A percentile compares a stretch with the other conserved stretches of the same genome.
Evolutionary conservation across 805 yeast genomes (phyloP).

Genomic region (Metschnikowia cubensis): DNA sequence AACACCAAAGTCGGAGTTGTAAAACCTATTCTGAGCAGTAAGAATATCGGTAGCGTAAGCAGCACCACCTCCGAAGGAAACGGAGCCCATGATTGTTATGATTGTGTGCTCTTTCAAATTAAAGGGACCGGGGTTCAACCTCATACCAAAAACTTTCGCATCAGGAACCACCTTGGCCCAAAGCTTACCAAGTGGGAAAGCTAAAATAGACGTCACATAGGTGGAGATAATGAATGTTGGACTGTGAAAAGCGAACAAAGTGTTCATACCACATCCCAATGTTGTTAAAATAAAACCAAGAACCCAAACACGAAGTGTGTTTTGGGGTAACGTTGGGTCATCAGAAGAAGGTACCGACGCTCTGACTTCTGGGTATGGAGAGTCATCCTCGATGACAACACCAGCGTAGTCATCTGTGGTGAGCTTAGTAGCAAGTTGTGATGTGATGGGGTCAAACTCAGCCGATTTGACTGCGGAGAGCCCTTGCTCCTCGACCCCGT

Average conservation of each 20-base stretch:
- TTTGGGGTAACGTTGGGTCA: conserved; percentile 46
- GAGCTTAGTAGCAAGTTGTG: conserved; percentile 13
- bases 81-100: conserved; percentile 51
- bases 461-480: conserved; percentile 15
- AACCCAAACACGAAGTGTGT: conserved; percentile 54
- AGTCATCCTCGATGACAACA: conserved; percentile 18
- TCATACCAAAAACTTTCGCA: conserved; percentile 28
- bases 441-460: conserved; percentile 18
- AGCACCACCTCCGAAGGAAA: conserved; percentile 38
- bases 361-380: conserved; percentile 65
- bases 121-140: conserved; percentile 58
- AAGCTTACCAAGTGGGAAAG: conserved; percentile 55
- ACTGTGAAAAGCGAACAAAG: conserved; percentile 53
- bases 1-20: conserved; percentile 42
- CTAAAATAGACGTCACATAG: conserved; percentile 54
- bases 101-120: conserved; percentile 60
- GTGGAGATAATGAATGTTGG: conserved; percentile 51
- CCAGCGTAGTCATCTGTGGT: conserved; percentile 18
- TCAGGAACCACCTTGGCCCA: conserved; percentile 41
- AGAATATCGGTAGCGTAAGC: conserved; percentile 59
- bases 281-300: conserved; percentile 48
- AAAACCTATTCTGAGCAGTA: conserved; percentile 48
- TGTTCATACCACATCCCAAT: conserved; percentile 56
- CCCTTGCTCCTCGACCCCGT: conserved; percentile 3
- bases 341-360: conserved; percentile 54